Evolutionary conservation across 2,329 filamentous ascomycete species (phyloP).

Genomic region (Leptoxyphium fumago): DNA sequence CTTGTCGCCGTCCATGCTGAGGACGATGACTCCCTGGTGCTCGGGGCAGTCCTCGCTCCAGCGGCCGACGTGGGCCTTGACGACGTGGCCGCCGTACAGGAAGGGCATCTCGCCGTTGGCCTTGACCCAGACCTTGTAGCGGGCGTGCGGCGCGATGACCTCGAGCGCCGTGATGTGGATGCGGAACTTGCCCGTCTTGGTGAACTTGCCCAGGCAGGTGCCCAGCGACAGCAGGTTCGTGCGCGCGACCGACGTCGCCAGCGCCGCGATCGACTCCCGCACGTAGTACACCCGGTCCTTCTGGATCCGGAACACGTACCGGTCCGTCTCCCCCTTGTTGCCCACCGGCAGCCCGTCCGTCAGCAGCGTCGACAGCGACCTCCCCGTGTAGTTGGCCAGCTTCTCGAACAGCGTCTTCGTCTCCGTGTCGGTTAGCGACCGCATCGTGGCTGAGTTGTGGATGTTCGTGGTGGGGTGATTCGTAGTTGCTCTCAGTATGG

Average conservation of each 20-base stretch:
- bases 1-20: slow-evolving; percentile 72
- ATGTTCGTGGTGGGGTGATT: too few species aligned
- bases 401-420: slow-evolving; percentile 77
- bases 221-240: slow-evolving; percentile 76
- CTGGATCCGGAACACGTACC: slow-evolving; percentile 75
- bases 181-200: slow-evolving; percentile 89
- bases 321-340: slow-evolving; percentile 45
- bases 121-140: slow-evolving; percentile 97
- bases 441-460: slow-evolving; percentile 40
- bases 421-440: slow-evolving; percentile 65
- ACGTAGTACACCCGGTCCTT: slow-evolving; percentile 84
- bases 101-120: slow-evolving; percentile 96
- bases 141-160: slow-evolving; percentile 75
- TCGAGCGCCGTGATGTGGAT: slow-evolving; percentile 87
- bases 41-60: slow-evolving; percentile 88
- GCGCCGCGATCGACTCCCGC: slow-evolving; percentile 73
- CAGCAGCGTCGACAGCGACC: slow-evolving; percentile 65
- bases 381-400: slow-evolving; percentile 84
- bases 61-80: slow-evolving; percentile 67
- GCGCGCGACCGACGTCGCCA: slow-evolving; percentile 73
- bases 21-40: slow-evolving; percentile 80
- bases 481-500: too few species aligned
- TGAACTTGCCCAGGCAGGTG: slow-evolving; percentile 86
- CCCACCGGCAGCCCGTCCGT: slow-evolving; percentile 28
- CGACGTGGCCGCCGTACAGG: slow-evolving; percentile 80